A percentile compares a stretch with the other conserved stretches of the same genome.
These are phyloP conservation scores for Nannizziopsis barbatae DNA, from an alignment of 2,329 filamentous ascomycete genomes.

Conservation along the genomic window DNA sequence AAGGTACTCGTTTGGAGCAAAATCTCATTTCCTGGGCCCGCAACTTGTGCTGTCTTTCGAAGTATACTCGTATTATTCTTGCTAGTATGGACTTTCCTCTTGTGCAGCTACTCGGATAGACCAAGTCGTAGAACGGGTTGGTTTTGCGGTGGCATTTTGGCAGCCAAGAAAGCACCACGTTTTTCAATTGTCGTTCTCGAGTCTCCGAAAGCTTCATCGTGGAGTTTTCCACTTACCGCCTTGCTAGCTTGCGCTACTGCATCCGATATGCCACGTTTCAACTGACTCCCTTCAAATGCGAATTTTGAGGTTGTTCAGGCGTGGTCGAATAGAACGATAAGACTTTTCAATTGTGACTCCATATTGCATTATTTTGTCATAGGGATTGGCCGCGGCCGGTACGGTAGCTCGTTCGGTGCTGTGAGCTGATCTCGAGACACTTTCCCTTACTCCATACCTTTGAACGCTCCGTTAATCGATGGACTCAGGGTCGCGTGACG, in stretches of 20 bases:
- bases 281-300: neutral
- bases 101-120: too few relatives aligned
- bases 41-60: too few relatives aligned
- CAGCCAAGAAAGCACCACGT: too few relatives aligned
- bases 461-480: neutral
- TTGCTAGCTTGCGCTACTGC: too few relatives aligned
- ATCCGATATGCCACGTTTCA: slow-evolving; percentile 9
- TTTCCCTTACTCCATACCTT: neutral
- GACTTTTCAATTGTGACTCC: neutral
- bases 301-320: neutral
- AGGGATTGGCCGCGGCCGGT: neutral
- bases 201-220: neutral
- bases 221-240: too few relatives aligned
- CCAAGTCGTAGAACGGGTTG: too few relatives aligned
- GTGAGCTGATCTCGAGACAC: neutral
- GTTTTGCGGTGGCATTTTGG: too few relatives aligned
- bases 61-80: too few relatives aligned
- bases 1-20: too few relatives aligned
- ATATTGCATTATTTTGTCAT: slow-evolving; percentile 3
- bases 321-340: slow-evolving; percentile 4
- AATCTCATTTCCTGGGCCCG: too few relatives aligned
- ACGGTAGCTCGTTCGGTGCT: neutral
- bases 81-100: too few relatives aligned
- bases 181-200: too few relatives aligned
- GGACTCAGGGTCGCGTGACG: neutral